Evolutionary conservation across 1,284 basidiomycete genomes (phyloP).

Genomic region (Fomitopsis schrenkii): DNA sequence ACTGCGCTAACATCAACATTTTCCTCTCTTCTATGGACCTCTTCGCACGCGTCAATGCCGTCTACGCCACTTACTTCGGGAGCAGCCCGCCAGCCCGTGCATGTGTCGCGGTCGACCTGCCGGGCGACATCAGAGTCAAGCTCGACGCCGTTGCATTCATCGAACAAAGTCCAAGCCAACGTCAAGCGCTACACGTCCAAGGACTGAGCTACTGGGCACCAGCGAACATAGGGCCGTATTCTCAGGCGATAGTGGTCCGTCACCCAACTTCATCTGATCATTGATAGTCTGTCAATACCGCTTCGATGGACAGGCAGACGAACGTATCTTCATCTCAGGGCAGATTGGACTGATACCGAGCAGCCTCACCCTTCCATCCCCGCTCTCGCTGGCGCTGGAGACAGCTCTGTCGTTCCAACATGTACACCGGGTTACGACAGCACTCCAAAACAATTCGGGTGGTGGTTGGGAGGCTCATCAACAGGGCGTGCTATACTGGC

Average conservation of each 20-base stretch:
- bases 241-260: slow-evolving; percentile 83
- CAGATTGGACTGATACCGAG: slow-evolving; percentile 91
- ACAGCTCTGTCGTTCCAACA: slow-evolving; percentile 81
- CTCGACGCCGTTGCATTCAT: slow-evolving; percentile 77
- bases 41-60: slow-evolving; percentile 73
- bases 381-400: slow-evolving; percentile 57
- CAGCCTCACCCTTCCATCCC: slow-evolving; percentile 63
- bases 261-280: background rate
- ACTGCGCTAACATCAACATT: slow-evolving; percentile 80
- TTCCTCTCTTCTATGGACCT: slow-evolving; percentile 79
- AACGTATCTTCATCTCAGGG: slow-evolving; percentile 84
- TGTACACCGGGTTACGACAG: slow-evolving; percentile 62
- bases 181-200: slow-evolving; percentile 90
- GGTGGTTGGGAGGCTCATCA: slow-evolving; percentile 60
- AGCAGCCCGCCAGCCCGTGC: slow-evolving; percentile 91
- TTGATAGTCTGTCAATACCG: too few relatives aligned
- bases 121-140: slow-evolving; percentile 49
- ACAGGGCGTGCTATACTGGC: slow-evolving; percentile 68
- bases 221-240: slow-evolving; percentile 98
- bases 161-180: slow-evolving; percentile 34
- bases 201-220: slow-evolving; percentile 97
- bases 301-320: slow-evolving; percentile 49
- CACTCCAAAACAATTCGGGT: slow-evolving; percentile 50
- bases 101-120: slow-evolving; percentile 80
- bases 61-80: slow-evolving; percentile 84